These are phyloP conservation scores for Yarrowia hollandica DNA, from an alignment of 805 yeast species.

Conservation along the genomic window DNA sequence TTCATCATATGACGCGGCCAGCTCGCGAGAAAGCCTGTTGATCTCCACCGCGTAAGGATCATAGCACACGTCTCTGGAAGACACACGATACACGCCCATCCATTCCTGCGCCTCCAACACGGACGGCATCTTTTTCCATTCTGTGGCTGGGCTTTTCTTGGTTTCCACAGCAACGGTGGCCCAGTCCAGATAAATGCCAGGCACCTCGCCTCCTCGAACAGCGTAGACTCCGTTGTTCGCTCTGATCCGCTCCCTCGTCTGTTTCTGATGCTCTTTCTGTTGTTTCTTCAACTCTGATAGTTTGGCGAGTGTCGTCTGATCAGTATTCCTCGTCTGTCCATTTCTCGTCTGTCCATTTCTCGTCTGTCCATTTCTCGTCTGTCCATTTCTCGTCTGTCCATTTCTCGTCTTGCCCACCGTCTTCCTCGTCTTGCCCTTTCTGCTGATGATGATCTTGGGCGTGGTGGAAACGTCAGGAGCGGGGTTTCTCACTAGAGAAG, in stretches of 20 bases:
- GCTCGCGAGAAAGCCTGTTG: not conserved
- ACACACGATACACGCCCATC: not conserved
- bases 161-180: not conserved
- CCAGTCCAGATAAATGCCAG: constrained; percentile 8
- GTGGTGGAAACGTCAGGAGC: too few relatives aligned
- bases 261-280: not conserved
- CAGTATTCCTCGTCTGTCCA: too few relatives aligned
- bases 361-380: too few relatives aligned
- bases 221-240: not conserved
- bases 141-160: not conserved
- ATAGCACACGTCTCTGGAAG: not conserved
- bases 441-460: too few relatives aligned
- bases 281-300: not conserved
- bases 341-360: too few relatives aligned
- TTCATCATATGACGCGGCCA: not conserved
- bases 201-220: not conserved
- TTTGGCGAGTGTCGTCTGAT: too few relatives aligned
- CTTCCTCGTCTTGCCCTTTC: too few relatives aligned
- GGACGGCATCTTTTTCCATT: not conserved
- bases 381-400: too few relatives aligned
- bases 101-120: not conserved
- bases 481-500: too few relatives aligned
- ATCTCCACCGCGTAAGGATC: not conserved
- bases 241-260: not conserved
- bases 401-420: too few relatives aligned